Evolutionary conservation across 768 basidiomycete species (phyloP).

Genomic region (Xanthoconium purpureum): DNA sequence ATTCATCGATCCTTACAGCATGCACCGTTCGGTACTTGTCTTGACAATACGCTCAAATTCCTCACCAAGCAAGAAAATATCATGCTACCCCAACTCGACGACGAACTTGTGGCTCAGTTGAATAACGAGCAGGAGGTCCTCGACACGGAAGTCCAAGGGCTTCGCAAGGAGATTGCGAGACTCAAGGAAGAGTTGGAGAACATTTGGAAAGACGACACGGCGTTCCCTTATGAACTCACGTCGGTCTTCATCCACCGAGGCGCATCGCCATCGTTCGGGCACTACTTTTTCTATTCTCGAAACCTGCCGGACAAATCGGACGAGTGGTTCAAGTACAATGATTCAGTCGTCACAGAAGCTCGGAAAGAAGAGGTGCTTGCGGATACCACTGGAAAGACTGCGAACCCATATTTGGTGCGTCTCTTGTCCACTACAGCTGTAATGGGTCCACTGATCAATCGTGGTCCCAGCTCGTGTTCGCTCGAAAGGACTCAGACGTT

Average conservation of each 20-base stretch:
- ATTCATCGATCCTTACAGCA: conserved; percentile 40
- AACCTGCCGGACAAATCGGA: conserved; percentile 78
- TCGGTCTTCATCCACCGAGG: conserved; percentile 96
- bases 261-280: conserved; percentile 80
- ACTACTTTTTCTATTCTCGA: conserved; percentile 95
- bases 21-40: conserved; percentile 53
- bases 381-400: conserved; percentile 86
- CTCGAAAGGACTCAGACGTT: conserved; percentile 72
- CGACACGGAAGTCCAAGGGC: conserved; percentile 52
- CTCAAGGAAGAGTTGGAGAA: conserved; percentile 71
- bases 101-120: conserved; percentile 51
- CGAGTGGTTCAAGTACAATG: conserved; percentile 96
- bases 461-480: conserved; percentile 68
- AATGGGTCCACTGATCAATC: not conserved
- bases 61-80: conserved; percentile 47
- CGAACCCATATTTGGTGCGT: conserved; percentile 85
- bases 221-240: conserved; percentile 82
- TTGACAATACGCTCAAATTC: conserved; percentile 57
- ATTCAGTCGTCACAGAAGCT: conserved; percentile 78
- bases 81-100: conserved; percentile 53
- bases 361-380: conserved; percentile 79
- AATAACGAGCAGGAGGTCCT: conserved; percentile 52
- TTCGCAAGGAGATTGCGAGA: conserved; percentile 45
- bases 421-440: conserved; percentile 7
- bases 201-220: conserved; percentile 67